A percentile compares a stretch with the other conserved stretches of the same genome.
These are phyloP conservation scores for Chalciporus pseudorubinellus DNA, from an alignment of 768 basidiomycete species.

Conservation along the genomic window DNA sequence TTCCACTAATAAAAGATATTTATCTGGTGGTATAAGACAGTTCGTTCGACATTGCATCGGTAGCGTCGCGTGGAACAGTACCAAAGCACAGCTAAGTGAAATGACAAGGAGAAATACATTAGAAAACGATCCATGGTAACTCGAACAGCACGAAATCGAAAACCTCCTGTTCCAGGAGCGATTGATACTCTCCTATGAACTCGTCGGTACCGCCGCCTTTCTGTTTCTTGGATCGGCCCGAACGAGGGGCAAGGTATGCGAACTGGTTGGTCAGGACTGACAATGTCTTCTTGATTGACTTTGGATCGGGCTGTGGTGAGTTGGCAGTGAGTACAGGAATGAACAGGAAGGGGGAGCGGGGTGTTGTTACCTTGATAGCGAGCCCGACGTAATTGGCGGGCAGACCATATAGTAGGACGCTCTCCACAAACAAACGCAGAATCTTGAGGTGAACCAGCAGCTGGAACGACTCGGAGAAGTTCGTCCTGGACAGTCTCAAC, in stretches of 20 bases:
- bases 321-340: background rate
- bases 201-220: constrained; percentile 51
- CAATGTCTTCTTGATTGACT: constrained; percentile 77
- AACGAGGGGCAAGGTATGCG: constrained; percentile 73
- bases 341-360: background rate
- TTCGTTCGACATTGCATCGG: background rate
- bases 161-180: constrained; percentile 91
- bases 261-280: constrained; percentile 73
- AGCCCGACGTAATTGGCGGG: constrained; percentile 88
- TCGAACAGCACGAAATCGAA: constrained; percentile 95
- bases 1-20: constrained; percentile 53
- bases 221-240: constrained; percentile 43
- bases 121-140: constrained; percentile 83
- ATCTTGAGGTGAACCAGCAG: constrained; percentile 92
- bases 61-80: background rate
- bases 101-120: constrained; percentile 16
- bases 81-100: background rate
- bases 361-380: constrained; percentile 63
- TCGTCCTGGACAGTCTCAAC: constrained; percentile 84
- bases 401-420: constrained; percentile 91
- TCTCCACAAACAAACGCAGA: constrained; percentile 88
- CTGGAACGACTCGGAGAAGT: constrained; percentile 97
- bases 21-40: constrained; percentile 23
- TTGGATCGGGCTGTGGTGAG: constrained; percentile 73
- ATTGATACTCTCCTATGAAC: constrained; percentile 87